Evolutionary conservation across 805 yeast genomes (phyloP), one percentile per base, ranked within the genome.

Genomic region (Isabelozyma rhagii): DNA sequence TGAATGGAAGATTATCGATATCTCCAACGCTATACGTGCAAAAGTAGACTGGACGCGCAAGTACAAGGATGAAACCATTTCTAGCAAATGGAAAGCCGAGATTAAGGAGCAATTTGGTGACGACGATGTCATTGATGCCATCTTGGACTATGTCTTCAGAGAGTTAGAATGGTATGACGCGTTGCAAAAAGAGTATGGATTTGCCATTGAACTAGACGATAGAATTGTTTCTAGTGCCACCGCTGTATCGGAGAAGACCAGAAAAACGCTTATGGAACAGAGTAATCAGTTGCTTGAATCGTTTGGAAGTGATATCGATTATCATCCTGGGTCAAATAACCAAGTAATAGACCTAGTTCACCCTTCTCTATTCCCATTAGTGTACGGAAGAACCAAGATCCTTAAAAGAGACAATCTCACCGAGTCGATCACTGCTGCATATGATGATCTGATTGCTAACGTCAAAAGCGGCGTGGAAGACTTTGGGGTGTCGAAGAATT

Each of bases 261-360:
- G 53, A 44, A n/a, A 18, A 5, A 18, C 34, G 10, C 55, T 69
- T 15, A 9, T 21, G 25, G 18, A 29, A 2, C 54, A 53, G 17
- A 48, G 55, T 3, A 46, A 54, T 14, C 56, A 51, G 21, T 55
- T 62, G 39, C 45, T 47, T 14, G 49, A 48, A 6, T 52, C 54
- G 48, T 54, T 57, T 45, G 36, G 36, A 9, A 56, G 48, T n/a
- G 51, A 48, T 15, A 48, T 57, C 28, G 75, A 72, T 48, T 72
- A 66, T 54, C 77, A 71, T 50, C 77, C 77, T 10, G 64, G 63
- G 4, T 62, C 73, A 8, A 54, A 71, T 43, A 56, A 68, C 13
- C 65, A 67, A 53, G 76, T 72, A 2, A 52, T 70, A 17, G 72
- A 72, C 51, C 59, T 74, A 18, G 75, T 68, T 10, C 78, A 74